Evolutionary conservation across 495 filamentous ascomycete species (phyloP).

Genomic region (Lepraria neglecta): DNA sequence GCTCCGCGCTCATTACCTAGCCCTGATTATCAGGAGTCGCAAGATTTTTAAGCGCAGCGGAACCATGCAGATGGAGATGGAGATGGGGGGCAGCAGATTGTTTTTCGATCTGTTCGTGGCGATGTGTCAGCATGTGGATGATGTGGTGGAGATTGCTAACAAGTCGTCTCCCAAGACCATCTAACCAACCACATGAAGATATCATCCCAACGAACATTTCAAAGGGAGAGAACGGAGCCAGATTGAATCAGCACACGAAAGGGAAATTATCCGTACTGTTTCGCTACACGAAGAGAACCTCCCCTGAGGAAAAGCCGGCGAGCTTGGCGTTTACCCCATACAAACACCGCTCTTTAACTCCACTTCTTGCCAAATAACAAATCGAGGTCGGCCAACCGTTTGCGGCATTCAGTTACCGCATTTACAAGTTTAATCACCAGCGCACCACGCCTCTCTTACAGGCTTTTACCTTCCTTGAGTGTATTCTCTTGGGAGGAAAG

Average conservation of each 20-base stretch:
- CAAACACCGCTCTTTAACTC: slow-evolving; percentile 32
- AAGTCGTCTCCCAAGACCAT: slow-evolving; percentile 40
- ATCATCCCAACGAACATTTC: not conserved
- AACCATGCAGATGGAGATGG: slow-evolving; percentile 97
- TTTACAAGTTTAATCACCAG: slow-evolving; percentile 22
- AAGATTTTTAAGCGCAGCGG: slow-evolving; percentile 93
- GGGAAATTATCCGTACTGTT: slow-evolving; percentile 22
- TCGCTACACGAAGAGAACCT: slow-evolving; percentile 27
- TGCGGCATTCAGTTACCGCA: slow-evolving; percentile 15
- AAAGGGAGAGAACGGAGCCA: slow-evolving; percentile 24
- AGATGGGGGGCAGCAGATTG: slow-evolving; percentile 75
- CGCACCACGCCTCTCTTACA: slow-evolving; percentile 12
- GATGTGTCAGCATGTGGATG: slow-evolving; percentile 94
- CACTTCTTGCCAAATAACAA: slow-evolving; percentile 31
- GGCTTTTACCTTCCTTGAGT: not conserved
- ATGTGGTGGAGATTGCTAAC: slow-evolving; percentile 59
- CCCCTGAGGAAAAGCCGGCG: slow-evolving; percentile 25
- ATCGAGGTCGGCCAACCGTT: slow-evolving; percentile 42
- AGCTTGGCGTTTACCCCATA: slow-evolving; percentile 24
- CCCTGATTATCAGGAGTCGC: slow-evolving; percentile 87
- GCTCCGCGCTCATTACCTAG: slow-evolving; percentile 89
- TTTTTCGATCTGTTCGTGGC: slow-evolving; percentile 98
- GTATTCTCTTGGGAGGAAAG: not conserved
- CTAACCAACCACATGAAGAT: slow-evolving; percentile 26
- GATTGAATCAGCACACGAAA: slow-evolving; percentile 32